Evolutionary conservation across 2,329 filamentous ascomycete species (phyloP), one percentile per base, ranked within the genome.

Genomic region (Clarireedia paspali): DNA sequence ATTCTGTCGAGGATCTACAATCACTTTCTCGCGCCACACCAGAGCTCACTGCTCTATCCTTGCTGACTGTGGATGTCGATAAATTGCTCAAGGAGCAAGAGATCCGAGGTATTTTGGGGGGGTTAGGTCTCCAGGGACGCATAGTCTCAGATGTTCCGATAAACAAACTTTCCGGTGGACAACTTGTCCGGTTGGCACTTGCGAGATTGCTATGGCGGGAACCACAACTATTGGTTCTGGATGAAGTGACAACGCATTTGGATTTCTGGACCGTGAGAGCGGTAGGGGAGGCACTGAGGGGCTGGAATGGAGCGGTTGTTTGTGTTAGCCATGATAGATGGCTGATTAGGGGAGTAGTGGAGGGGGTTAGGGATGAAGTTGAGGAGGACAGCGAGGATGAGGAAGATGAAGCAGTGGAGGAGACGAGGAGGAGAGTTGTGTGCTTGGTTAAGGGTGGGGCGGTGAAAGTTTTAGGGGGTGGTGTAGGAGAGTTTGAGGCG

Each of bases 171-270:
- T 92, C 88, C 0, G 89, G 89, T 42, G 90, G 89, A 0, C 90
- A 95, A 70, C 79, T 89, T 23, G 86, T 87, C 49, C 67, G 90
- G 90, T 85, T 90, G 24, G 94, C 89, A 6, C 92, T 97, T 63
- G 92, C 89, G 1, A 88, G 88, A 65, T 87, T 91, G 65, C 91
- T 95, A 85, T 95, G 91, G 91, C 96, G 96, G 77, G 96, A 96
- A 78, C 94, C 94, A 0, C 94, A 99, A 74, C 75, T 99, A 66
- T 82, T 99, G 57, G 91, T 97, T 27, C 85, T 97, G 15, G 92
- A 97, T 81, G 92, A 97, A 75, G 92, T 94, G 51, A 97, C 94
- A 69, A 99, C 89, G 1, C 90, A 95, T 73, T 76, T 95, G 42
- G 90, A 95, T 68, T 88, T 87, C 59, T 83, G 94, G 71, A 92